Evolutionary conservation across 1,284 basidiomycete species (phyloP).

Genomic region (Schizophyllum commune): DNA sequence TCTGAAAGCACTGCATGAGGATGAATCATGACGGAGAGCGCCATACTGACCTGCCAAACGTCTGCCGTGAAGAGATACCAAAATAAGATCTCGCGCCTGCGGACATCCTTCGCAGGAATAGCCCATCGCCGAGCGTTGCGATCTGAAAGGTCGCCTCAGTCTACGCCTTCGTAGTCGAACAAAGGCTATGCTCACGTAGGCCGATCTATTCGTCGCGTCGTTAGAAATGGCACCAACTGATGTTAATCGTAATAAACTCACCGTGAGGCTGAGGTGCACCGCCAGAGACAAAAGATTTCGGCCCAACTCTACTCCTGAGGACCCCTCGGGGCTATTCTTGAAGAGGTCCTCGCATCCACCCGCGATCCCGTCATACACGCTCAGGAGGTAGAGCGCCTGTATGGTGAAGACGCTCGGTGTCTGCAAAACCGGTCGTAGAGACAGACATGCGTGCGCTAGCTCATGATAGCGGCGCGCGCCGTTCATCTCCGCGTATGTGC

Average conservation of each 20-base stretch:
- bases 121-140: conserved; percentile 49
- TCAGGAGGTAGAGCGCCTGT: conserved; percentile 52
- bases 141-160: conserved; percentile 27
- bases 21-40: not conserved
- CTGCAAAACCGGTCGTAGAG: conserved; percentile 54
- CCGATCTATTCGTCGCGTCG: conserved; percentile 4
- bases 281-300: conserved; percentile 52
- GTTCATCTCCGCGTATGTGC: conserved; percentile 13
- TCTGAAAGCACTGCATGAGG: conserved; percentile 23
- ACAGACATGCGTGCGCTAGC: conserved; percentile 50
- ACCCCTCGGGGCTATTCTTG: conserved; percentile 23
- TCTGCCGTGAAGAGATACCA: conserved; percentile 53
- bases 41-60: conserved; percentile 33
- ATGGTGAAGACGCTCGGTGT: conserved; percentile 60
- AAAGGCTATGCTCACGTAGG: conserved; percentile 34
- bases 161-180: conserved; percentile 35
- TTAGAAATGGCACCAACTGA: too few relatives aligned
- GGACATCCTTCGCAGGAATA: conserved; percentile 42
- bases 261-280: conserved; percentile 47
- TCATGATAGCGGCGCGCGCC: conserved; percentile 56
- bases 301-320: conserved; percentile 52
- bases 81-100: conserved; percentile 45
- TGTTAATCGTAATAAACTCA: not conserved
- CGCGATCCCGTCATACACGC: conserved; percentile 46
- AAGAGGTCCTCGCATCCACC: conserved; percentile 5